Evolutionary conservation across 768 basidiomycete species (phyloP), one percentile per base, ranked within the genome.

Genomic region (Tricholoma bakamatsutake): DNA sequence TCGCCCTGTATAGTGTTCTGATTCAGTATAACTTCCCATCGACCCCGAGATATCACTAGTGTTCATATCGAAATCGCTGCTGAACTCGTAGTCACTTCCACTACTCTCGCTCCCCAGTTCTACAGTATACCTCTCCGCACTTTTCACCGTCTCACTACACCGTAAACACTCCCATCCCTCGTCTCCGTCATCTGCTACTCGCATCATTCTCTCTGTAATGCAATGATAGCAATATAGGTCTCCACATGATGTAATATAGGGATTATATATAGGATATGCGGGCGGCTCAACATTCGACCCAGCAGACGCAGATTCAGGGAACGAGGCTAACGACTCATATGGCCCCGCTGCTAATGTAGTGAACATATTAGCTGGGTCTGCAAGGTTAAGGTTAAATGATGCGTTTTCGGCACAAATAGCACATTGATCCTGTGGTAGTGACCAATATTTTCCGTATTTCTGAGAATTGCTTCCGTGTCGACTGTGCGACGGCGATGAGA

Each of bases 161-260:
- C 94, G 77, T 54, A 96, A 67, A 71, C 94, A 98, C 59, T 84
- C 83, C 94, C 94, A 96, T 18, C 78, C 77, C 50, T 72, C 64
- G 15, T 78, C 79, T 21, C 75, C 82, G 34, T 88, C 90, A 57
- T 88, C 87, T 4, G 81, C 84, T 5, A 80, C 79, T 34, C 80
- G 83, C 64, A 91, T 78, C 74, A 98, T 81, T 58, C 85, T 83
- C 65, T 90, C 89, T 12, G 91, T 81, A 40, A 98, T 77, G 70
- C 97, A 99, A 62, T 88, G 86, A 69, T 98, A 99, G 71, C 97
- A 98, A 72, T 95, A 99, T 12, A 81, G 68, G 66, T 97, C 93
- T 6, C 83, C 87, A 59, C 90, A 94, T 30, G 86, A 85, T 33
- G 93, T 84, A 50, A 87, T 71, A 66, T 96, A 98, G 0, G 95